These are phyloP conservation scores for Mrakia gelida DNA, from an alignment of 768 basidiomycete species.

Conservation along the genomic window DNA sequence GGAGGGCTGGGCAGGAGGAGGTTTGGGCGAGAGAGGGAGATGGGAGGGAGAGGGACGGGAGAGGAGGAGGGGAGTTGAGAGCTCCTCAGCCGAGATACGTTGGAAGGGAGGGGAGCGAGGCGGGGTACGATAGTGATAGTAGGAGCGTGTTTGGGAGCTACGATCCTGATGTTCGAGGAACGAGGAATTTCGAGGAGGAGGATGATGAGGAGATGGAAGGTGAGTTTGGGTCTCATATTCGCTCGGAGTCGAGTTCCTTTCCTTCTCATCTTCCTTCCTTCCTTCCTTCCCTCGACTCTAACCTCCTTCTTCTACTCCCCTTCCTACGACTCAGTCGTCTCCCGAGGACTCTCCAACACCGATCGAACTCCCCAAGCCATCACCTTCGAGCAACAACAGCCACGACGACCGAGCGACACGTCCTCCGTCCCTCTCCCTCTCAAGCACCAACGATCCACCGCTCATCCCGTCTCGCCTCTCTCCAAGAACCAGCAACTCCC, in stretches of 20 bases:
- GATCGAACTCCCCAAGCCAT: background rate
- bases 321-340: background rate
- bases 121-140: background rate
- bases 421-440: background rate
- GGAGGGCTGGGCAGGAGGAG: background rate
- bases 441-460: background rate
- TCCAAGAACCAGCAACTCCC: background rate
- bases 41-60: background rate
- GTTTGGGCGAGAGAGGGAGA: background rate
- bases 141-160: constrained; percentile 17
- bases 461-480: background rate
- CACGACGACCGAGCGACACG: background rate
- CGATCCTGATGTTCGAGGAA: background rate
- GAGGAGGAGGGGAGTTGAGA: background rate
- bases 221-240: background rate
- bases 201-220: background rate
- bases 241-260: background rate
- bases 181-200: constrained; percentile 4
- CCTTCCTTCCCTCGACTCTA: background rate
- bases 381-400: background rate
- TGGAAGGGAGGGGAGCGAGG: background rate
- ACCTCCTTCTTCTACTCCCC: background rate
- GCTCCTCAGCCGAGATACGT: background rate
- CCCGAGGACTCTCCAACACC: background rate
- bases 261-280: background rate